Evolutionary conservation across 2,329 filamentous ascomycete genomes (phyloP), one percentile per base, ranked within the genome.

Genomic region (Fonsecaea nubica): DNA sequence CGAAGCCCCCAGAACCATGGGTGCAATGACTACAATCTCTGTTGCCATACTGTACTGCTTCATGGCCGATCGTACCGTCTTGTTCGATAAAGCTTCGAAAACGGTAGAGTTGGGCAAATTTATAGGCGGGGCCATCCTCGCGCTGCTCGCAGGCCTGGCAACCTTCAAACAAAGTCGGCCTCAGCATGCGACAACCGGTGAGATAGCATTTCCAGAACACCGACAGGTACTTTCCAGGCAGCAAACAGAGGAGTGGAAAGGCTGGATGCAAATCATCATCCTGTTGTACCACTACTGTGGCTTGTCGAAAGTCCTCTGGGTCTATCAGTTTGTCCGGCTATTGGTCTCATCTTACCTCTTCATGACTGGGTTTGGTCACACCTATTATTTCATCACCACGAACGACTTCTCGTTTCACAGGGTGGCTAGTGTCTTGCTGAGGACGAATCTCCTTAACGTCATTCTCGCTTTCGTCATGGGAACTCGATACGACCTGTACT

Each of bases 221-320:
- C 33, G n/a, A 9, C 45, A 54, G 45, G 83, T 85, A 61, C 76
- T 89, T 4, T 80, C 83, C 0, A 80, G 87, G 58, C 79, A 83
- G 54, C 85, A 89, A 70, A 86, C 85, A 0, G 83, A 89, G 67
- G 88, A 90, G 74, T 88, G 87, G 83, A 90, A 89, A 76, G 88
- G 88, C 1, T 85, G 86, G 81, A 87, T 90, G 85, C 87, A 89
- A 69, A 80, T 81, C 13, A 75, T 82, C 18, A 78, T 86, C 52
- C 76, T 88, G 18, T 77, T 86, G 12, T 89, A 87, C 71, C 84
- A 87, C 67, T 89, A 86, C 74, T 85, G 85, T 38, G 81, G 84
- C 21, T 84, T 82, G 32, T 85, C 82, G 6, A 78, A 79, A 67
- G 73, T 77, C 2, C 74, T 86, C 4, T 82, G 82, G 72, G 80